phyloP scores from a whole-genome alignment of 2,329 filamentous ascomycete genomes.

The Neofusicoccum kwambonambiense region DNA sequence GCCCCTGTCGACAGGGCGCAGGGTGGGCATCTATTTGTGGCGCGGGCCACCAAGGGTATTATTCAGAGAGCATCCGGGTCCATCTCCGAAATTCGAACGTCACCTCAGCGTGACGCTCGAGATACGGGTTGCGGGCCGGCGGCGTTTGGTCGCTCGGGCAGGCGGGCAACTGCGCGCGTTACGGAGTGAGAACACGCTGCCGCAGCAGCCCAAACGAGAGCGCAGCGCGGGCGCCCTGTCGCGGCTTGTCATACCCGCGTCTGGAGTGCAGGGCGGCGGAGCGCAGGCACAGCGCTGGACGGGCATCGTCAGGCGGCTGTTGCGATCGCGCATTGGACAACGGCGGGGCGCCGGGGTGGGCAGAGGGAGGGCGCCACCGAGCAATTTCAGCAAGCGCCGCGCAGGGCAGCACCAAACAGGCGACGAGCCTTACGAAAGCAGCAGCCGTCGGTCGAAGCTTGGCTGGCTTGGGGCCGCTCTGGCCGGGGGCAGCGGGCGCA shows the following conservation, averaged over 20 bases:
- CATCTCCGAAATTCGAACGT: neutral
- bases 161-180: neutral
- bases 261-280: neutral
- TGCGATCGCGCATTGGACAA: neutral
- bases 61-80: neutral
- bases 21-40: neutral
- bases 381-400: slow-evolving; percentile 15
- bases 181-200: neutral
- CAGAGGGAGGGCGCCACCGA: neutral
- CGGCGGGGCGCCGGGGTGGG: neutral
- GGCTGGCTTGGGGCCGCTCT: neutral
- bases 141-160: neutral
- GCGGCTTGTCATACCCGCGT: too few species aligned
- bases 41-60: neutral
- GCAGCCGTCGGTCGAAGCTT: neutral
- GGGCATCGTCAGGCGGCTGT: slow-evolving; percentile 1
- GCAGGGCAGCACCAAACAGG: neutral
- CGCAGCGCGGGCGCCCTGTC: too few species aligned
- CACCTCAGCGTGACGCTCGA: neutral
- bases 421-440: neutral
- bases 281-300: neutral
- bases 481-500: neutral
- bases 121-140: slow-evolving; percentile 8
- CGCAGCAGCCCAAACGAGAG: neutral
- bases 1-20: neutral